These are phyloP conservation scores for Suillus paluster DNA, from an alignment of 768 basidiomycete genomes.

Conservation along the genomic window DNA sequence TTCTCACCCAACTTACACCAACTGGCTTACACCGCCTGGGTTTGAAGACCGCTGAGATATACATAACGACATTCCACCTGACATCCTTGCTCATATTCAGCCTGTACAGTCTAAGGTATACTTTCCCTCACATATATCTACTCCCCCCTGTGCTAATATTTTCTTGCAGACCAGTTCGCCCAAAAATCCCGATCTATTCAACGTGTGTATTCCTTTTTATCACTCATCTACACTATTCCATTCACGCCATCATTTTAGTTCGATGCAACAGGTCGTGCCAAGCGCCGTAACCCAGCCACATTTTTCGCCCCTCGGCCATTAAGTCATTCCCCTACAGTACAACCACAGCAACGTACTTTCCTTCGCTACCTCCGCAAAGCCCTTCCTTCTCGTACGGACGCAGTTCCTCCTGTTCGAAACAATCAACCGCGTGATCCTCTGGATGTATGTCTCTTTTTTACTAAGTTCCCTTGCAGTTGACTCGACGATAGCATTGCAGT, in stretches of 20 bases:
- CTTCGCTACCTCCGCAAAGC: background rate
- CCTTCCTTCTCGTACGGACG: background rate
- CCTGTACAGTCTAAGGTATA: no score
- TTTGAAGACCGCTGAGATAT: no score
- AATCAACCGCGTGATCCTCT: background rate
- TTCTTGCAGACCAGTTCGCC: background rate
- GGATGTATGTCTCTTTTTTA: background rate
- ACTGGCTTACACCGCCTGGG: no score
- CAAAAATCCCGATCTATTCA: background rate
- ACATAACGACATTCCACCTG: no score
- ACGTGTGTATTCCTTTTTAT: background rate
- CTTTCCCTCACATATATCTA: background rate
- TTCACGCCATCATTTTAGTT: background rate
- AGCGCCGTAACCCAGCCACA: background rate
- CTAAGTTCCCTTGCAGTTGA: background rate
- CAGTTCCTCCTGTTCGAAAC: background rate
- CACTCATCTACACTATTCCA: background rate
- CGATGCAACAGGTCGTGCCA: background rate
- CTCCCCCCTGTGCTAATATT: background rate
- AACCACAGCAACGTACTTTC: background rate
- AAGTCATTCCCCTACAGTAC: background rate
- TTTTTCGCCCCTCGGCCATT: no score
- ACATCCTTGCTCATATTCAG: no score
- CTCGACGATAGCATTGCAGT: background rate
- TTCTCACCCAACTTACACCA: no score